Percentiles rank a stretch among this genome's conserved stretches.
These are phyloP conservation scores for Monsonia emarginata DNA, from an alignment of 441 rosid genomes.

Conservation along the genomic window DNA sequence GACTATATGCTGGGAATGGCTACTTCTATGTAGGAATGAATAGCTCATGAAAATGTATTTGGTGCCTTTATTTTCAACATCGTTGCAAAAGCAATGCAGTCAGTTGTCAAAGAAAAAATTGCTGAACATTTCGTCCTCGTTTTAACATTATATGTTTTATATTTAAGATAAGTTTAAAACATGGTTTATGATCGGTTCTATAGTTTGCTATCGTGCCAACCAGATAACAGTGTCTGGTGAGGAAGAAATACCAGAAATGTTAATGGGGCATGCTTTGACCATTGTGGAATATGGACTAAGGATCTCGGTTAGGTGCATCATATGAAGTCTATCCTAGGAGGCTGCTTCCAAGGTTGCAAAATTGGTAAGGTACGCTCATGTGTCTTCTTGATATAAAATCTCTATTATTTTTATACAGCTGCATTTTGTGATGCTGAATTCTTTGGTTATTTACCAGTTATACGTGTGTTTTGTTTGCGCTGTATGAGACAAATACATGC, in stretches of 20 bases:
- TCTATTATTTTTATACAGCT: background rate
- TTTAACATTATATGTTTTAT: no score
- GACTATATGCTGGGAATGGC: no score
- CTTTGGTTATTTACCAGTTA: background rate
- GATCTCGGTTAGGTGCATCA: background rate
- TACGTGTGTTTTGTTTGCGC: background rate
- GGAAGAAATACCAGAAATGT: background rate
- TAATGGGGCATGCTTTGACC: background rate
- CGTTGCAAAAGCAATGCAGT: background rate
- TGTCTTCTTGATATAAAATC: background rate
- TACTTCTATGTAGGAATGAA: no score
- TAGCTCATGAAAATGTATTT: background rate
- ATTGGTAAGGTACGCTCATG: background rate
- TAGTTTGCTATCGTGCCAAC: background rate
- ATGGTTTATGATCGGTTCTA: background rate
- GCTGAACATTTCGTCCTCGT: no score
- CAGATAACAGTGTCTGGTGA: background rate
- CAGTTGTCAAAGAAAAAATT: no score
- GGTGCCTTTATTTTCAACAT: background rate
- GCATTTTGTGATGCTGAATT: background rate
- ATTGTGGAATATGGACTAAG: background rate
- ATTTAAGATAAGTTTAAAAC: no score
- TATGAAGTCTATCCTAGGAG: background rate
- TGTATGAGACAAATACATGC: background rate
- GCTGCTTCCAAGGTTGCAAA: background rate